These are phyloP conservation scores for Tylopilus felleus DNA, from an alignment of 768 basidiomycete genomes.

Conservation along the genomic window DNA sequence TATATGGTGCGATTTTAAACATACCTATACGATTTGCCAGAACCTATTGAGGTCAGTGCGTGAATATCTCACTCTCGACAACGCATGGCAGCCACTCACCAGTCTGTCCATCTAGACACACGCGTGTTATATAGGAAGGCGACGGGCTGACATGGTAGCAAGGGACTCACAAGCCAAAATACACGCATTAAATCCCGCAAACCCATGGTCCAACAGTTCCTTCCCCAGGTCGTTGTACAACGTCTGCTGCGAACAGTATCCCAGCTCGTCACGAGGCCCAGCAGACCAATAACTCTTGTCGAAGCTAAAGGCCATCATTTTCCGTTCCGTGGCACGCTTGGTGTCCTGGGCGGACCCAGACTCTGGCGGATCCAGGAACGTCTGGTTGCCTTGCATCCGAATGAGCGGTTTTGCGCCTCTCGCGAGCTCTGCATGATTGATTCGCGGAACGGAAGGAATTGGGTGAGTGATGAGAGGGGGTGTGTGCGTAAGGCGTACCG, in stretches of 20 bases:
- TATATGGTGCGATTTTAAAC: conserved; percentile 25
- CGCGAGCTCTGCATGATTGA: conserved; percentile 64
- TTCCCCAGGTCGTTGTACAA: conserved; percentile 92
- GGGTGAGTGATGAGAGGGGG: conserved; percentile 1
- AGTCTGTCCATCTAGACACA: conserved; percentile 68
- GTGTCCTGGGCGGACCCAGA: conserved; percentile 59
- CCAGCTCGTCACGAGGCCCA: conserved; percentile 81
- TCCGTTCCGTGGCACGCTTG: conserved; percentile 87
- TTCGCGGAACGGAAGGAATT: not conserved
- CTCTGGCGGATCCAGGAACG: conserved; percentile 89
- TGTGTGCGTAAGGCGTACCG: conserved; percentile 50
- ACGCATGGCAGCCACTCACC: conserved; percentile 46
- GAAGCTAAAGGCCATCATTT: conserved; percentile 87
- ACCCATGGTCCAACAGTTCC: conserved; percentile 92
- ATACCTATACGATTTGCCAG: conserved; percentile 89
- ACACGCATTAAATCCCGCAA: conserved; percentile 96
- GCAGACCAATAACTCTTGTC: conserved; percentile 99
- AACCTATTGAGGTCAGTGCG: conserved; percentile 46
- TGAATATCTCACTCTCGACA: conserved; percentile 6
- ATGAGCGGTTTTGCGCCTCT: conserved; percentile 93
- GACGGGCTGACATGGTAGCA: not conserved
- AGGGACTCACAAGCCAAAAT: conserved; percentile 91
- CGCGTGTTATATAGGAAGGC: not conserved
- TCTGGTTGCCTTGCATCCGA: conserved; percentile 93
- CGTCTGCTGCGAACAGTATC: conserved; percentile 92